phyloP scores from a whole-genome alignment of 768 basidiomycete species.

The Pisolithus microcarpus region DNA sequence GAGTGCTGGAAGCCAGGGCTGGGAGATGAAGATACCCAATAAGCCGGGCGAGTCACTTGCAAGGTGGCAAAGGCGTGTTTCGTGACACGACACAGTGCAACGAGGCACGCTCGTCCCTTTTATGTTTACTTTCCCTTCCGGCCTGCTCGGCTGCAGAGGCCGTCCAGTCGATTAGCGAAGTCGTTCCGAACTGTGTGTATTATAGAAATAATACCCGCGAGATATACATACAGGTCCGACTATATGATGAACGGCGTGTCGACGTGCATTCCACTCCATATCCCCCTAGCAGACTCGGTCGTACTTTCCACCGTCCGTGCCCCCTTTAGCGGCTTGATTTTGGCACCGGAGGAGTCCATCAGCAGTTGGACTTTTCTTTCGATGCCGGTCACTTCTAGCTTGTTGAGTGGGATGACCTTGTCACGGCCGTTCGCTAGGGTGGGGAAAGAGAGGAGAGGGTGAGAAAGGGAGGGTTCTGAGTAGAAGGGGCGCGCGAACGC shows the following conservation, averaged over 20 bases:
- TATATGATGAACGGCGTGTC: conserved; percentile 56
- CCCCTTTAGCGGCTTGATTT: conserved; percentile 73
- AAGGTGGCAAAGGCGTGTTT: conserved; percentile 29
- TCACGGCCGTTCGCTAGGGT: conserved; percentile 78
- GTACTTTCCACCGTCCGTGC: conserved; percentile 63
- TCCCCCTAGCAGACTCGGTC: conserved; percentile 75
- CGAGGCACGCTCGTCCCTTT: not conserved
- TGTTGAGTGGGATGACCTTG: conserved; percentile 79
- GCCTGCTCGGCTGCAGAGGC: not conserved
- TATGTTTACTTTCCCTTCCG: not conserved
- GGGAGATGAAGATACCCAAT: not conserved
- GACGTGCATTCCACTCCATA: conserved; percentile 86
- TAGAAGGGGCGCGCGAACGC: conserved; percentile 4
- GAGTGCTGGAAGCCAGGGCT: conserved; percentile 4
- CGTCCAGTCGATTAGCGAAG: not conserved
- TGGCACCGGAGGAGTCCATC: conserved; percentile 81
- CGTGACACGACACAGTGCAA: conserved; percentile 15
- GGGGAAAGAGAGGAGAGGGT: conserved; percentile 8
- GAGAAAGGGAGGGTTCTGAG: not conserved
- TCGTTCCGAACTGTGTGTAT: not conserved
- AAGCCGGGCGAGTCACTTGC: conserved; percentile 9
- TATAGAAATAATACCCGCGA: not conserved
- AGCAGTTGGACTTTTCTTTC: conserved; percentile 74
- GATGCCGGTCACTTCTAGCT: conserved; percentile 66
- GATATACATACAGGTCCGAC: conserved; percentile 7